phyloP scores from a whole-genome alignment of 768 basidiomycete species.

The Amanita rimosa region DNA sequence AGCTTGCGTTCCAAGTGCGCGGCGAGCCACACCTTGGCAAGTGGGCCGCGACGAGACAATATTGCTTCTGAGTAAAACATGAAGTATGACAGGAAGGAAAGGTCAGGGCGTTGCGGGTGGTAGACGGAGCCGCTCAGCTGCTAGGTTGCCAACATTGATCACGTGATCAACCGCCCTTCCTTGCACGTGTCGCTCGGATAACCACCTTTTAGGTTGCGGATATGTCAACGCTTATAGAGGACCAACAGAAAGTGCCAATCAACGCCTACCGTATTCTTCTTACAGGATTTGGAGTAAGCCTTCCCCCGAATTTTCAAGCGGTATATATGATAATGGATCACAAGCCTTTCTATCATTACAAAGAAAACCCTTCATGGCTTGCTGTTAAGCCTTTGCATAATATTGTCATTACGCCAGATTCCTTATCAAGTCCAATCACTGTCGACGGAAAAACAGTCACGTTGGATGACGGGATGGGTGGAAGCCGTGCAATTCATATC shows the following conservation, averaged over 20 bases:
- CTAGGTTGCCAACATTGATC: too few relatives aligned
- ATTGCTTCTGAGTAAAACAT: conserved; percentile 86
- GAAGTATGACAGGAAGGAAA: too few relatives aligned
- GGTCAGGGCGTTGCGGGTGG: too few relatives aligned
- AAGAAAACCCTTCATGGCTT: conserved; percentile 62
- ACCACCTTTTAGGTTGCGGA: too few relatives aligned
- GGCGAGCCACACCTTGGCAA: conserved; percentile 97
- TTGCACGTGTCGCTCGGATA: too few relatives aligned
- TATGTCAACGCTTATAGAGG: neutral
- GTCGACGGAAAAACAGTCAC: conserved; percentile 13
- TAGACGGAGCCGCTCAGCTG: too few relatives aligned
- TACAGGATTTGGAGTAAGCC: conserved; percentile 26
- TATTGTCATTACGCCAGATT: conserved; percentile 31
- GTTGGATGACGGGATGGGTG: conserved; percentile 7
- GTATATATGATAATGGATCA: conserved; percentile 11
- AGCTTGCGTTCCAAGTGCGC: conserved; percentile 98
- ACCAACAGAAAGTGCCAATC: neutral
- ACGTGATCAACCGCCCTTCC: too few relatives aligned
- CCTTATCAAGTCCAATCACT: conserved; percentile 16
- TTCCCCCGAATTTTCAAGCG: conserved; percentile 6
- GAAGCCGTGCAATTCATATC: conserved; percentile 40
- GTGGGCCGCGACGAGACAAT: conserved; percentile 83
- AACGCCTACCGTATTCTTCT: conserved; percentile 22
- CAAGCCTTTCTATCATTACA: conserved; percentile 45
- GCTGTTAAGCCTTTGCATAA: conserved; percentile 56